Base-by-base conservation (phyloP, 129 eudicot species). In the Helianthus annuus region DNA sequence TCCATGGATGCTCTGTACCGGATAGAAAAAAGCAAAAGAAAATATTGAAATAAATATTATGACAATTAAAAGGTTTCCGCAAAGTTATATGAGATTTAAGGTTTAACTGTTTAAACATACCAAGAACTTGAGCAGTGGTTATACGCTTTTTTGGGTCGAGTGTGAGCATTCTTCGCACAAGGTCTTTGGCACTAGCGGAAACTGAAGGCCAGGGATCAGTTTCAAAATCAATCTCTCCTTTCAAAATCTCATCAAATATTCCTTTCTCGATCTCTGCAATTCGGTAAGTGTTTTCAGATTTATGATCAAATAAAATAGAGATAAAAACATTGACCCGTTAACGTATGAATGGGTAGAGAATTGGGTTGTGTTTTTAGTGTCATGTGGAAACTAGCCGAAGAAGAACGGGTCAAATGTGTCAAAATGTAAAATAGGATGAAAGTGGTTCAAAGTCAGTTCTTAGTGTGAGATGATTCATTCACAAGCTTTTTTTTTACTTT, bases 81-180 rank as follows among this genome's bases (percentile, higher is more conserved):
- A 9, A 5, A 11, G 22, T 38, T 1, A 0, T 27, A 13, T 29
- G 45, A 60, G 22, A 60, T 12, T 60, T 4, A 34, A 54, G 11
- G 57, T 12, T 19, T 19, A 19, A 11, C 10, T 19, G 22, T 19
- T 19, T 19, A 17, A 69, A 51, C 83, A 44, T 89, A 93, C 98
- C 98, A 60, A 93, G 98, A 78, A 89, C 98, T 83, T 89, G 81
- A 76, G 98, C 95, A 51, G 98, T 82, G 36, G 95, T 89, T 64
- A 93, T 93, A 22, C 98, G 95, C 70, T 62, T 78, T 68, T 89
- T 85, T 0, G 98, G 98, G 71, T 93, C 96, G 61, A 76, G 90
- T 7, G 90, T 89, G 58, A 93, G 83, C 98, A 93, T 93, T 80
- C 78, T 85, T 57, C 71, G 85, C n/a, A 93, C 96, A 52, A 93